Percentiles rank a stretch among this genome's conserved stretches.
These are phyloP conservation scores for Typha latifolia DNA, from an alignment of 176 grass and related monocot genomes.

Conservation along the genomic window DNA sequence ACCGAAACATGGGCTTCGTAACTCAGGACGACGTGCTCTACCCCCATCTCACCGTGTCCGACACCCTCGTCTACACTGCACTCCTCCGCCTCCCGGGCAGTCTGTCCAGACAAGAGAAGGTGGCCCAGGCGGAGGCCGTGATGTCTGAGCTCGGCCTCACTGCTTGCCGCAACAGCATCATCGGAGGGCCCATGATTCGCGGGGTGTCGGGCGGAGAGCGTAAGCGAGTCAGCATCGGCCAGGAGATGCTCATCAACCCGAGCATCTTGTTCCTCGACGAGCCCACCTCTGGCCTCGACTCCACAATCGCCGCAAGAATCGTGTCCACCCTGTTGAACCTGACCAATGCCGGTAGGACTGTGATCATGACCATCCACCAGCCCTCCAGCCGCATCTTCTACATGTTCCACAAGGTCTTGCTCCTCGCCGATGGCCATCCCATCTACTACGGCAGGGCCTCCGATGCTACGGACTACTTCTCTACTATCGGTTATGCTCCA, in stretches of 20 bases:
- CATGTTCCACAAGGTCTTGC: slow-evolving; percentile 47
- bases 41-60: slow-evolving; percentile 37
- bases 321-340: slow-evolving; percentile 28
- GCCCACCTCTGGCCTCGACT: slow-evolving; percentile 48
- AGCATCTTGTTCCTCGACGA: slow-evolving; percentile 41
- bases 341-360: slow-evolving; percentile 22
- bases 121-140: slow-evolving; percentile 17
- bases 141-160: slow-evolving; percentile 31
- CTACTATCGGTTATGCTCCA: slow-evolving; percentile 23
- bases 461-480: slow-evolving; percentile 34
- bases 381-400: slow-evolving; percentile 46
- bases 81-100: slow-evolving; percentile 37
- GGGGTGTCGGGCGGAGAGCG: slow-evolving; percentile 45
- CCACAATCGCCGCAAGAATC: slow-evolving; percentile 33
- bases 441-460: slow-evolving; percentile 34
- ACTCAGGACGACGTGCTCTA: slow-evolving; percentile 43
- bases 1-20: slow-evolving; percentile 35
- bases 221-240: slow-evolving; percentile 45
- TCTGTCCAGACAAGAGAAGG: slow-evolving; percentile 23
- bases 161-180: slow-evolving; percentile 29
- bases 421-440: slow-evolving; percentile 31
- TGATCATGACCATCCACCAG: slow-evolving; percentile 52
- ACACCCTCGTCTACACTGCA: slow-evolving; percentile 39
- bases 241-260: slow-evolving; percentile 45
- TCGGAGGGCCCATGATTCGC: slow-evolving; percentile 25